phyloP scores from a whole-genome alignment of 1,284 basidiomycete species.

The Leccinum pachyderme region DNA sequence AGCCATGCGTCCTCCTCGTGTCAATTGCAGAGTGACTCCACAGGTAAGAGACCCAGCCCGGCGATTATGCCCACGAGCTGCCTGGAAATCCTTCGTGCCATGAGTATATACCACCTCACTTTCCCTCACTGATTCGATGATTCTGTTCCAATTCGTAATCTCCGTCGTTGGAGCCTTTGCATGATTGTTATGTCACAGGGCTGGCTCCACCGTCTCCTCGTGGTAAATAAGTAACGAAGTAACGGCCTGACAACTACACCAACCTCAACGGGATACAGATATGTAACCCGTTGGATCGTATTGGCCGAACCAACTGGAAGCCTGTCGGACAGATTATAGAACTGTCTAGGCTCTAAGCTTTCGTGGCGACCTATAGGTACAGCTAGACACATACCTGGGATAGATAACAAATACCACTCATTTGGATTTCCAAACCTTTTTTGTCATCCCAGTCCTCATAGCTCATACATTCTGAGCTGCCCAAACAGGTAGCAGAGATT shows the following conservation, averaged over 20 bases:
- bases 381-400: not conserved
- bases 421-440: no score
- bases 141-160: slow-evolving; percentile 2
- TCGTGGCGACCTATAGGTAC: not conserved
- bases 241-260: slow-evolving; percentile 9
- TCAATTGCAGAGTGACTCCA: slow-evolving; percentile 3
- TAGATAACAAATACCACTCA: no score
- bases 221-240: not conserved
- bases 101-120: not conserved
- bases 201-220: not conserved
- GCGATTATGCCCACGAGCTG: not conserved
- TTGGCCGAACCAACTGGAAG: not conserved
- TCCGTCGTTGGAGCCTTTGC: slow-evolving; percentile 2
- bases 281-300: not conserved
- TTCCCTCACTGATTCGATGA: slow-evolving; percentile 10
- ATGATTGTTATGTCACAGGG: slow-evolving; percentile 1
- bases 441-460: no score
- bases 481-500: no score
- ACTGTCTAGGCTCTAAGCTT: not conserved
- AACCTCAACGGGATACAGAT: not conserved
- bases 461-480: no score
- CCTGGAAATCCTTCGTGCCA: slow-evolving; percentile 1
- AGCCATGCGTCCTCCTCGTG: slow-evolving; percentile 14
- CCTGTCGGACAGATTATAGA: not conserved
- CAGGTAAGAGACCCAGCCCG: not conserved